Evolutionary conservation across 2,329 filamentous ascomycete species (phyloP).

Genomic region (Podosphaera xanthii): DNA sequence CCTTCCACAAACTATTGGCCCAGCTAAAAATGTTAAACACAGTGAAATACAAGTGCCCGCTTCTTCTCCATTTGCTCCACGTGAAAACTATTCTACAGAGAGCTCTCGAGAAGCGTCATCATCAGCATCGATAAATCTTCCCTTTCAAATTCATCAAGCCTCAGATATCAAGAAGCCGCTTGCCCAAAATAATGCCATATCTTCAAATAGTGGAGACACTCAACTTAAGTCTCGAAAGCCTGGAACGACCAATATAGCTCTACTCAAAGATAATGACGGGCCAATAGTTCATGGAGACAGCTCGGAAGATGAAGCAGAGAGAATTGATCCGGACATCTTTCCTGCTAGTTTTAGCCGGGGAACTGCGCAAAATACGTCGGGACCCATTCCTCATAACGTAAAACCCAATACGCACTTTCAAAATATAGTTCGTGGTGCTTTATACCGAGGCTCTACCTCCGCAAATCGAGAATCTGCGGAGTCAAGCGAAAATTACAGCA

Average conservation of each 20-base stretch:
- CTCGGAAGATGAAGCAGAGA: constrained; percentile 34
- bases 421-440: constrained; percentile 7
- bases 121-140: background rate
- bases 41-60: constrained; percentile 55
- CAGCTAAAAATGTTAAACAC: constrained; percentile 8
- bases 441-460: constrained; percentile 5
- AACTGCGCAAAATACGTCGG: constrained; percentile 19
- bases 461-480: background rate
- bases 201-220: constrained; percentile 20
- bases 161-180: constrained; percentile 12
- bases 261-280: constrained; percentile 30
- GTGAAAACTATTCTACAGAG: background rate
- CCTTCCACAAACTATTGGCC: constrained; percentile 10
- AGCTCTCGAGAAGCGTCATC: too few relatives aligned
- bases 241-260: constrained; percentile 22
- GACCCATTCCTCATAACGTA: constrained; percentile 16
- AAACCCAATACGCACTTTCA: constrained; percentile 20
- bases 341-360: constrained; percentile 29
- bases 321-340: constrained; percentile 31
- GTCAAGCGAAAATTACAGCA: background rate
- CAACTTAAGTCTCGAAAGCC: constrained; percentile 17
- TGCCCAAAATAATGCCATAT: constrained; percentile 42
- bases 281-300: constrained; percentile 37
- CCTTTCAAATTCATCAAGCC: background rate
- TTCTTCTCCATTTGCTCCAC: constrained; percentile 44